These are phyloP conservation scores for Castanospermum australe DNA, from an alignment of 306 rosid species.

Conservation along the genomic window DNA sequence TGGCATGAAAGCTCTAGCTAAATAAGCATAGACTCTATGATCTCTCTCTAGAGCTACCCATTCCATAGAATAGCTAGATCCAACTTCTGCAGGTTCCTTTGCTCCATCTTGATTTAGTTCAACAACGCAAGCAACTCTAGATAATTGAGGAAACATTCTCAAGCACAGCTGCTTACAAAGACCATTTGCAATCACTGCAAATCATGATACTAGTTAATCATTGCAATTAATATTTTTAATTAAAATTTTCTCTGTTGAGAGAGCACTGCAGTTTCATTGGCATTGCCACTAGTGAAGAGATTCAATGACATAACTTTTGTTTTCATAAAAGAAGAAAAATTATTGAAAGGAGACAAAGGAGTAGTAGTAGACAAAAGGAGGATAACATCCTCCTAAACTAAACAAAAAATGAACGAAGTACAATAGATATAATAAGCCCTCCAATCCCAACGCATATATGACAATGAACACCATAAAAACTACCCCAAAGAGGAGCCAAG, in stretches of 20 bases:
- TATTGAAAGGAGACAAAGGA: not conserved
- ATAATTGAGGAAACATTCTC: conserved; percentile 82
- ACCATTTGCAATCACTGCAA: conserved; percentile 73
- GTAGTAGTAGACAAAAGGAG: not conserved
- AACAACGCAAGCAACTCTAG: conserved; percentile 47
- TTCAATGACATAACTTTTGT: not conserved
- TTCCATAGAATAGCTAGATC: conserved; percentile 63
- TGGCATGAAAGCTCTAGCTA: conserved; percentile 42
- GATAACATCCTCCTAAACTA: not conserved
- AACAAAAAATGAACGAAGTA: not conserved
- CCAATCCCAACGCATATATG: not conserved
- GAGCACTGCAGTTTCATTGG: not conserved
- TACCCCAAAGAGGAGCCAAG: not conserved
- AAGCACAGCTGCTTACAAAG: conserved; percentile 78
- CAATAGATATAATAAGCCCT: not conserved
- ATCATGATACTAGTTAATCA: conserved; percentile 30
- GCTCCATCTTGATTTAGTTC: conserved; percentile 48
- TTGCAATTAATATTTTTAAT: conserved; percentile 1
- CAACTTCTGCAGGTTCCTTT: conserved; percentile 50
- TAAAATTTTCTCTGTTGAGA: not conserved
- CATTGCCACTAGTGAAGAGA: not conserved
- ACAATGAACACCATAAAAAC: not conserved
- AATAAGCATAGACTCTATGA: conserved; percentile 59
- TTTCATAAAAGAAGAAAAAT: not conserved
- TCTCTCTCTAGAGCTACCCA: conserved; percentile 55